These are phyloP conservation scores for Cordyceps sp. DNA, from an alignment of 2,329 filamentous ascomycete genomes.

Conservation along the genomic window DNA sequence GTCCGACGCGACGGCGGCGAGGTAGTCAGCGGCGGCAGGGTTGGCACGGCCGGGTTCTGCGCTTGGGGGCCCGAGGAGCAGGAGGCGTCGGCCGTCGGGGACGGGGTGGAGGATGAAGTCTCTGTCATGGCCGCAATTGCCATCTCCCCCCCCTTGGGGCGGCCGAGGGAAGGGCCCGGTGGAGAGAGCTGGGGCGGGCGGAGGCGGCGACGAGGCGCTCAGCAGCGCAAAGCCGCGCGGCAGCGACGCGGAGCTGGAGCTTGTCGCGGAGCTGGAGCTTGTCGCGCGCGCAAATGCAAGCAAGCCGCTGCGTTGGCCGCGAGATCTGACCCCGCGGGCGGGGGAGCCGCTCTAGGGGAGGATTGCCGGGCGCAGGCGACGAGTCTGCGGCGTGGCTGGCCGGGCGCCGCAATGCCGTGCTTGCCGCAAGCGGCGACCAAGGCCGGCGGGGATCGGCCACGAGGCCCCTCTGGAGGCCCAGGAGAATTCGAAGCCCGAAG, in stretches of 20 bases:
- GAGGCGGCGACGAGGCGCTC: neutral
- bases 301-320: neutral
- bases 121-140: conserved; percentile 38
- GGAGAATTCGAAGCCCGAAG: too few species aligned
- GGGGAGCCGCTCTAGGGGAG: neutral
- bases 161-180: neutral
- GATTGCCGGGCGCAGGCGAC: neutral
- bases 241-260: too few species aligned
- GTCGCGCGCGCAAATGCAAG: too few species aligned
- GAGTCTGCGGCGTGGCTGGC: neutral
- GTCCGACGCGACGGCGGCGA: conserved; percentile 41
- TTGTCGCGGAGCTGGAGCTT: too few species aligned
- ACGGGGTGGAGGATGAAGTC: conserved; percentile 35
- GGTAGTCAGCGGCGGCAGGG: conserved; percentile 39
- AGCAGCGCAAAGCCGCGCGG: neutral
- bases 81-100: conserved; percentile 30
- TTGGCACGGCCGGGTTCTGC: conserved; percentile 33
- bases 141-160: conserved; percentile 17
- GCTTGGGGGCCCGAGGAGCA: conserved; percentile 21
- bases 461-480: too few species aligned
- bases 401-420: neutral
- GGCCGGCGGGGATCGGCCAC: neutral
- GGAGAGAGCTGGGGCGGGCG: neutral
- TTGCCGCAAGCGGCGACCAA: neutral
- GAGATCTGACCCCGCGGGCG: conserved; percentile 1